Base-by-base conservation (phyloP, 176 grass and related monocot genomes). In the Stipa capillata region DNA sequence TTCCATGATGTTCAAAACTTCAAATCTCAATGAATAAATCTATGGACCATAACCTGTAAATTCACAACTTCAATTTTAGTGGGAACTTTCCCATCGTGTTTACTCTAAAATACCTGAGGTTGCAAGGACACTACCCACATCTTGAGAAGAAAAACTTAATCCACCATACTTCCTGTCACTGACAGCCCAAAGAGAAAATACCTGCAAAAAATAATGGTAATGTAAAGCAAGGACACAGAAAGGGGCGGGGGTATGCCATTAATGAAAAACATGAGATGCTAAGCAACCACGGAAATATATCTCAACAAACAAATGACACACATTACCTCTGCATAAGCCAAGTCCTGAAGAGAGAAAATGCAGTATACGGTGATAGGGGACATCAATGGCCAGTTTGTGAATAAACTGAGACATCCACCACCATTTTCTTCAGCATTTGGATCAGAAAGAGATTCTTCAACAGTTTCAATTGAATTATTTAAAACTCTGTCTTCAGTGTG, bases 121-220 rank as follows among this genome's bases (percentile, higher is more conserved):
- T 76, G 95, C 85, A 86, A 98, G 89, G 44, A 98, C 85, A 68
- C 79, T 76, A 23, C 89, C 95, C 28, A 98, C 95, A 88, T 94
- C 89, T 69, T 78, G 62, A 65, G 91, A 84, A 84, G 89, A 87
- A 92, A 97, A 94, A 70, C 77, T 94, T 79, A 97, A 91, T 81
- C 95, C 95, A 36, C 95, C 92, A 85, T 79, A 98, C 8, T 79
- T 87, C 83, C 79, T 88, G 27, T 81, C 87, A 72, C 95, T 98
- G 43, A 92, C 92, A 47, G 92, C 90, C 95, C 95, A 98, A 58
- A 98, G 79, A 71, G 95, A 94, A 72, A 98, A 94, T 83, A 92
- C 87, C 95, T 98, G 77, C 68, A 84, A 49, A 82, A 37, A 56
- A 73, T 6, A 81, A 44, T 7, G 1, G 21, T 16, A 53, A 32